Percentiles rank a stretch among this genome's conserved stretches.
Evolutionary conservation across 2,329 filamentous ascomycete genomes (phyloP).

Genomic region (Helotiales sp.): DNA sequence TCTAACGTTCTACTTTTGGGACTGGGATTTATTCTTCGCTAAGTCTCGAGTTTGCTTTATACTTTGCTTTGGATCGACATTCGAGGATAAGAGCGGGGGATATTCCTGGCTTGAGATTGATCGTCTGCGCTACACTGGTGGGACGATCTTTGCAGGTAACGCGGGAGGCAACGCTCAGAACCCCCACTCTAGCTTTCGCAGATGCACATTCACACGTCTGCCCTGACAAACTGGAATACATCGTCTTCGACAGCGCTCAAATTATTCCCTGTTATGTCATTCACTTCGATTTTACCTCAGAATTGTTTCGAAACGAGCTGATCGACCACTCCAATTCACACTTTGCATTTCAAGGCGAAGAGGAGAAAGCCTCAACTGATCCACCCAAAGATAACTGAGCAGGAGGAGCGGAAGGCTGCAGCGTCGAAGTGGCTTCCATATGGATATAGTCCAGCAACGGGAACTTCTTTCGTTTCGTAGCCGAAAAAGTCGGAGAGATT

Average conservation of each 20-base stretch:
- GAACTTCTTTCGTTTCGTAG: conserved; percentile 49
- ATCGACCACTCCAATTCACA: no score
- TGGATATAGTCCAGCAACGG: conserved; percentile 51
- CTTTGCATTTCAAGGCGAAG: no score
- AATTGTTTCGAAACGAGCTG: conserved; percentile 46
- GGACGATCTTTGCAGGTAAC: conserved; percentile 45
- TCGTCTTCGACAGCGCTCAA: conserved; percentile 50
- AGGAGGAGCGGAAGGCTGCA: conserved; percentile 47
- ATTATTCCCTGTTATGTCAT: conserved; percentile 54
- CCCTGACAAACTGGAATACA: conserved; percentile 47
- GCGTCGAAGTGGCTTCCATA: conserved; percentile 55
- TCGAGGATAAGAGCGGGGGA: no score
- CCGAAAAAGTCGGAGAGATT: conserved; percentile 52
- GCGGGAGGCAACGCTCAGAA: conserved; percentile 40
- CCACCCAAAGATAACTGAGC: no score
- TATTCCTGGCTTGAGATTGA: conserved; percentile 48
- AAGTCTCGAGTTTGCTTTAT: no score
- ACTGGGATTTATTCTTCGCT: no score
- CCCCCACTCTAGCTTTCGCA: conserved; percentile 36
- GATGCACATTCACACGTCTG: conserved; percentile 48
- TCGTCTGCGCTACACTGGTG: conserved; percentile 54
- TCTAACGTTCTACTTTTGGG: no score
- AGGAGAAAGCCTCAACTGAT: no score
- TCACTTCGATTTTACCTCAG: conserved; percentile 48
- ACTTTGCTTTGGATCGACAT: no score